These are phyloP conservation scores for Exophiala aquamarina DNA, from an alignment of 2,329 filamentous ascomycete species.

Conservation along the genomic window DNA sequence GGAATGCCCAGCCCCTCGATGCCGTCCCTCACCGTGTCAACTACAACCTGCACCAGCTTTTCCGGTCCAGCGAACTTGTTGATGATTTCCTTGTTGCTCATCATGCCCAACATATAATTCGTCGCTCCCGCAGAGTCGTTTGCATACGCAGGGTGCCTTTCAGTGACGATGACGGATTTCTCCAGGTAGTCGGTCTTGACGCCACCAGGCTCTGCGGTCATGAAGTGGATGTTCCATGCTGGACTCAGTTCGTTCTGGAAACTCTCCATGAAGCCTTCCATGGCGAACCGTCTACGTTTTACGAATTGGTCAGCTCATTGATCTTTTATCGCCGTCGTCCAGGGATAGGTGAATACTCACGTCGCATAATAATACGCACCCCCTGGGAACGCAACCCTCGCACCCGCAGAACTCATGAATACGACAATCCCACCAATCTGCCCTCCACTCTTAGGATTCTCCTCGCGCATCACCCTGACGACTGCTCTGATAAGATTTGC, in stretches of 20 bases:
- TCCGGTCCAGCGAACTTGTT: neutral
- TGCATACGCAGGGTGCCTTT: neutral
- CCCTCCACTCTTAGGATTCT: conserved; percentile 7
- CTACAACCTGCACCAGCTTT: neutral
- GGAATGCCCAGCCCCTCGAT: neutral
- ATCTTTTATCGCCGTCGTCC: neutral
- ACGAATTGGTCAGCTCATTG: too few species aligned
- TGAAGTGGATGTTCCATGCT: conserved; percentile 63
- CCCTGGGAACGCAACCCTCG: conserved; percentile 53
- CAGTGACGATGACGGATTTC: neutral
- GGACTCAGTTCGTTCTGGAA: conserved; percentile 68
- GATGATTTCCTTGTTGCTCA: neutral
- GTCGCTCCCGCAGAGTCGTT: neutral
- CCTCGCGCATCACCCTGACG: conserved; percentile 23
- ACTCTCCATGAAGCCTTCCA: conserved; percentile 71
- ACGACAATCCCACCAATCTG: conserved; percentile 36
- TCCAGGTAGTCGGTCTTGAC: conserved; percentile 36
- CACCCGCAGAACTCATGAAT: conserved; percentile 9
- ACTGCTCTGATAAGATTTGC: conserved; percentile 47
- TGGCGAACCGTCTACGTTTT: conserved; percentile 62
- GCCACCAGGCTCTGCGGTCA: conserved; percentile 63
- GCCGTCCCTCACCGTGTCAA: neutral
- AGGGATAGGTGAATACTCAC: neutral
- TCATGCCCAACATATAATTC: neutral
- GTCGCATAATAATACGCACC: conserved; percentile 68